Evolutionary conservation across 768 basidiomycete genomes (phyloP).

Genomic region (Rubroboletus pulcherrimus): DNA sequence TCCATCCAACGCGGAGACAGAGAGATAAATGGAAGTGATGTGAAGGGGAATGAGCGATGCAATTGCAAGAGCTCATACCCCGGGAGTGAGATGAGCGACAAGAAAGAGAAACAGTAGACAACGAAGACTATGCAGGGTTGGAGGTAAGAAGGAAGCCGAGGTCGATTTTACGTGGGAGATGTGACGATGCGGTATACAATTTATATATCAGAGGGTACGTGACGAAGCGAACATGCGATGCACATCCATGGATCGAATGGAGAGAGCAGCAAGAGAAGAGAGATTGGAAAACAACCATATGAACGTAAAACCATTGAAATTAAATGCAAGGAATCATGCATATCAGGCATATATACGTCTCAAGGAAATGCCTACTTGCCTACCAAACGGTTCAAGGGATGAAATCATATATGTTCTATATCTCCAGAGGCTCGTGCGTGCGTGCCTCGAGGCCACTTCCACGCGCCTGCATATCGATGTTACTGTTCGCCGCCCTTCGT

Average conservation of each 20-base stretch:
- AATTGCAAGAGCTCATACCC: not conserved
- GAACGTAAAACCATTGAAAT: conserved; percentile 17
- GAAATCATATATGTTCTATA: conserved; percentile 40
- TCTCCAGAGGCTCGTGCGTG: conserved; percentile 84
- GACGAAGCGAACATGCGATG: conserved; percentile 9
- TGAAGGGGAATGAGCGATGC: not conserved
- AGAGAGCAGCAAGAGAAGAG: conserved; percentile 14
- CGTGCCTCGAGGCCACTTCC: conserved; percentile 73
- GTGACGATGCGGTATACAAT: conserved; percentile 28
- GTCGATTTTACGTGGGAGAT: conserved; percentile 13
- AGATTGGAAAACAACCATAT: conserved; percentile 2
- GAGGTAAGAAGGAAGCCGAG: not conserved
- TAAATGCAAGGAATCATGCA: conserved; percentile 23
- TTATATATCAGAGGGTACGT: conserved; percentile 15
- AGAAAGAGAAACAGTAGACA: not conserved
- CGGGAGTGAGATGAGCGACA: not conserved
- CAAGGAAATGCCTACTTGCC: conserved; percentile 18
- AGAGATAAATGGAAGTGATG: not conserved
- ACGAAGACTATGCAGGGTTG: conserved; percentile 3
- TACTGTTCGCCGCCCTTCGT: conserved; percentile 38
- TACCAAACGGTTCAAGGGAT: conserved; percentile 6
- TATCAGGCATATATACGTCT: conserved; percentile 26
- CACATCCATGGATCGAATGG: conserved; percentile 13
- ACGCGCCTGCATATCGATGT: conserved; percentile 42
- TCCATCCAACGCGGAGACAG: conserved; percentile 4